Evolutionary conservation across 305 asterid genomes (phyloP), one percentile per base, ranked within the genome.

Genomic region (Euphrasia arctica): DNA sequence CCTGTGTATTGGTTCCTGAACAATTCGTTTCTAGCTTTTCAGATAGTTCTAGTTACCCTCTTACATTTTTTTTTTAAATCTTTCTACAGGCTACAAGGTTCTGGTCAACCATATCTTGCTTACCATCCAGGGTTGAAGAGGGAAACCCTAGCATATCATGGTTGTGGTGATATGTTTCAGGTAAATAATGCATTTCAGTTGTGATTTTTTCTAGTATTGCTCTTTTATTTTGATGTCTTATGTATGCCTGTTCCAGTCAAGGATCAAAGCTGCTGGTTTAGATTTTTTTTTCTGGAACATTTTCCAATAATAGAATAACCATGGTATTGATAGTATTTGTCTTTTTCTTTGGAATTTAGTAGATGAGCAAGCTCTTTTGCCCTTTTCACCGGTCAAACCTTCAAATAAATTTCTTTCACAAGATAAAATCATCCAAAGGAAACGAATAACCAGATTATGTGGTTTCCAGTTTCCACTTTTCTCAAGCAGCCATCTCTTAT

Each of bases 161-260:
- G 97, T 52, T 93, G 97, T 82, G 97, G 91, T 65, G 99, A 93
- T 80, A 85, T 88, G 74, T 93, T 86, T 83, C 97, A 93, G 99
- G 99, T 93, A 58, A 62, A 25, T 61, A 45, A 14, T 56, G 34
- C 27, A 68, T 66, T 63, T 73, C 45, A 28, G 65, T 68, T 32
- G 36, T 65, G 9, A 34, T 31, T 47, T 42, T 56, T 31, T 62
- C 42, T 36, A 36, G 42, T 6, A 36, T 7, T 39, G 9, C 11
- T 39, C 43, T 39, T 11, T 64, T 25, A 58, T 62, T 12, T 10
- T 47, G 18, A 47, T 11, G 15, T 47, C 15, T 47, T 4, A 47
- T 47, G 52, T 47, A 11, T 4, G 52, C 52, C 14, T 47, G 15
- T n/a, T 39, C 9, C 52, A 47, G 22, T 47, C 15, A 2, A 47